Evolutionary conservation across 306 rosid genomes (phyloP).

Genomic region (Pachyrhizus erosus): DNA sequence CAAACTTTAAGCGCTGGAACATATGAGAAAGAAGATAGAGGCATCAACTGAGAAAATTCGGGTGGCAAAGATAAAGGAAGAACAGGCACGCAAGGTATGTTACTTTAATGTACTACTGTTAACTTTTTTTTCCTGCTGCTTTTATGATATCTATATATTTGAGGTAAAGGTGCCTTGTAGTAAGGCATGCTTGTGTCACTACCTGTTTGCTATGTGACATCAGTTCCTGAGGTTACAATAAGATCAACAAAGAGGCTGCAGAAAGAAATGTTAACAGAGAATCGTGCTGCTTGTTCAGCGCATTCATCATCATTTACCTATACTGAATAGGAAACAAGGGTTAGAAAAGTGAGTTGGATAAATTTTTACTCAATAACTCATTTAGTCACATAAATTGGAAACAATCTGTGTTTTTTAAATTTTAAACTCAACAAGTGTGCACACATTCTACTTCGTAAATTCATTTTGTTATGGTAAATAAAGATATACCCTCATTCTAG

Average conservation of each 20-base stretch:
- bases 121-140: slow-evolving; percentile 13
- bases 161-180: not conserved
- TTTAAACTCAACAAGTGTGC: not conserved
- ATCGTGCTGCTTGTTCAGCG: not conserved
- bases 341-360: not conserved
- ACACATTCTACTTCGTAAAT: not conserved
- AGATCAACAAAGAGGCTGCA: not conserved
- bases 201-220: slow-evolving; percentile 7
- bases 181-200: not conserved
- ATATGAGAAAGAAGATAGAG: slow-evolving; percentile 89
- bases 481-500: not conserved
- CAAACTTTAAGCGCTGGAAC: slow-evolving; percentile 77
- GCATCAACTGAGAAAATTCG: slow-evolving; percentile 74
- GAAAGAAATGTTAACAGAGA: not conserved
- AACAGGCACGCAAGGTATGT: slow-evolving; percentile 69
- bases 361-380: not conserved
- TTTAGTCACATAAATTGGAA: slow-evolving; percentile 7
- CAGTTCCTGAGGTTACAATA: slow-evolving; percentile 24
- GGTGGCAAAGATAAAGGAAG: slow-evolving; percentile 82
- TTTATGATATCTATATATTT: slow-evolving; percentile 30
- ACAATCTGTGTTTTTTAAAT: not conserved
- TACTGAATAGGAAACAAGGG: not conserved
- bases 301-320: slow-evolving; percentile 3
- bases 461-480: not conserved
- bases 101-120: slow-evolving; percentile 27